Conservation (phyloP, 371 early-diverging fungal species). For the Capniomyces stellatus region DNA sequence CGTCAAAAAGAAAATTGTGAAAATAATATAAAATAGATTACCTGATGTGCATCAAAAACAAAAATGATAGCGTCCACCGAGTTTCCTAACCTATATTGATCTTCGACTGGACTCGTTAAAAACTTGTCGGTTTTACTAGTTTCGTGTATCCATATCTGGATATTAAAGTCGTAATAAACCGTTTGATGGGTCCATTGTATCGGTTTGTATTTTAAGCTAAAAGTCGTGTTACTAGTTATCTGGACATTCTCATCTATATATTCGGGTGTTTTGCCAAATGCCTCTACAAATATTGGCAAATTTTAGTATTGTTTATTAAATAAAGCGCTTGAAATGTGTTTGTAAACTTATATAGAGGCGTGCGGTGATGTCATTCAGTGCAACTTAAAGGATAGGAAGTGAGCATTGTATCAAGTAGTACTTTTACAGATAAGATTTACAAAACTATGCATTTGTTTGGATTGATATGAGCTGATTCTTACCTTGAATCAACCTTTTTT, state of each 20-base stretch:
- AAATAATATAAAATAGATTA: background rate
- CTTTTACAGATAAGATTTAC: background rate
- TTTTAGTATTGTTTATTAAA: background rate
- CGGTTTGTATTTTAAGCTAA: background rate
- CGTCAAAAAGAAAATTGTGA: background rate
- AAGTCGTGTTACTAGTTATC: background rate
- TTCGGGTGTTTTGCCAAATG: background rate
- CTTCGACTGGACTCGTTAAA: background rate
- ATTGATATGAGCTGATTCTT: no score
- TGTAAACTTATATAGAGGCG: background rate
- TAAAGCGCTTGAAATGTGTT: background rate
- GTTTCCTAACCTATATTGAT: background rate
- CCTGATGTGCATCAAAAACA: background rate
- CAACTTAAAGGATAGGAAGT: background rate
- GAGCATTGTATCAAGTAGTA: background rate
- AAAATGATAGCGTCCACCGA: background rate
- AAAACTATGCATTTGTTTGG: no score
- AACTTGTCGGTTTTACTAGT: background rate
- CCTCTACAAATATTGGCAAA: background rate
- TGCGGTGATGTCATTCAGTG: background rate
- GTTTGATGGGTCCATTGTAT: background rate
- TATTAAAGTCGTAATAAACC: background rate
- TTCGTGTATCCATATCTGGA: background rate
- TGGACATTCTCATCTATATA: background rate
- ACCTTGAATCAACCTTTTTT: background rate